phyloP scores from a whole-genome alignment of 1,139 yeast species.

The Lodderomyces margitis region DNA sequence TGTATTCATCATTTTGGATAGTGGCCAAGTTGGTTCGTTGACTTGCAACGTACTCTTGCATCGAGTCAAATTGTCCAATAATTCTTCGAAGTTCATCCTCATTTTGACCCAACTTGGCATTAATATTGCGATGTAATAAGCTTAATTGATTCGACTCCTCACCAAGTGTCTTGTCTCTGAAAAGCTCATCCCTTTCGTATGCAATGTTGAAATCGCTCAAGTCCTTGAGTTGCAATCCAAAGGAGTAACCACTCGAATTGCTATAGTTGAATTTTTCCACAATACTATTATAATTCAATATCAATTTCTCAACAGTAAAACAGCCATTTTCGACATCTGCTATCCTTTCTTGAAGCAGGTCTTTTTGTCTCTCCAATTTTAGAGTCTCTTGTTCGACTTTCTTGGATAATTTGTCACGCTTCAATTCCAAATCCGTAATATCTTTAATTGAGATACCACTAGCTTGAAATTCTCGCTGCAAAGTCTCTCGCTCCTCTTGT shows the following conservation, averaged over 20 bases:
- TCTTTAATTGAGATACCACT: conserved; percentile 63
- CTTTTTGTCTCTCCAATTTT: conserved; percentile 36
- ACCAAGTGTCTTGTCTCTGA: conserved; percentile 33
- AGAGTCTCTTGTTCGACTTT: conserved; percentile 51
- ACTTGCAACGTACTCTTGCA: conserved; percentile 7
- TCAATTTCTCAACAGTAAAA: conserved; percentile 49
- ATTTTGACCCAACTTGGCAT: conserved; percentile 3
- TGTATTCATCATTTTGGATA: conserved; percentile 55
- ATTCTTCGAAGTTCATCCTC: conserved; percentile 1
- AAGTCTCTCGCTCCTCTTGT: conserved; percentile 43
- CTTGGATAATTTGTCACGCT: conserved; percentile 56
- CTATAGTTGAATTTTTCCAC: conserved; percentile 45
- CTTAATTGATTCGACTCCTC: conserved; percentile 42
- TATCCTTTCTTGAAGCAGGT: conserved; percentile 46
- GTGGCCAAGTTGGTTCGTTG: conserved; percentile 25
- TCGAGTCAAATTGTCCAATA: conserved; percentile 8
- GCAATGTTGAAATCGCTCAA: conserved; percentile 20
- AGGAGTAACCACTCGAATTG: conserved; percentile 17
- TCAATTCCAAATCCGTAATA: conserved; percentile 60
- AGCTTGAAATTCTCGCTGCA: conserved; percentile 46
- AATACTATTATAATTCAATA: conserved; percentile 55
- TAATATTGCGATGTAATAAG: conserved; percentile 46
- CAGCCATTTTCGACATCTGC: conserved; percentile 45
- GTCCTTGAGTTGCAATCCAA: conserved; percentile 31
- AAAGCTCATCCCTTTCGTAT: conserved; percentile 29